Evolutionary conservation across 75 land plant species (phyloP), one percentile per base, ranked within the genome.

Genomic region (Gnetum montanum): DNA sequence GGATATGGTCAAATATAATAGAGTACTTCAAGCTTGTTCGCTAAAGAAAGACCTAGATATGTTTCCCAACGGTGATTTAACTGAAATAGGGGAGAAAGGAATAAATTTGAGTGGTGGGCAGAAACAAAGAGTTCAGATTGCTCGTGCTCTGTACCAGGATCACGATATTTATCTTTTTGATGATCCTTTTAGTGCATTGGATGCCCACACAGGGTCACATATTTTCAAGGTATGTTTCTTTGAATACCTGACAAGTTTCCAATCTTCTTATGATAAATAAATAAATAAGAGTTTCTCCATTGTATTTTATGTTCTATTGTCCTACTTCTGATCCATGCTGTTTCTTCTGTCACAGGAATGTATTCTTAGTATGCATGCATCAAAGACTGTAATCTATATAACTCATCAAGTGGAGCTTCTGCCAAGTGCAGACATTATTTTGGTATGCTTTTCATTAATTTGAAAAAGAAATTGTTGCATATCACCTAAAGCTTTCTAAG

Each of bases 151-250:
- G 4, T 81, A 81, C 46, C 76, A 81, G 40, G 80, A 76, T 54
- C 54, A 54, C 2, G 80, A 81, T 25, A 61, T 81, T 43, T 76
- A 74, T 59, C 64, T 81, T 19, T 71, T 81, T 61, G 80, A 81
- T 68, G 96, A 85, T 55, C 77, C 88, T 12, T 90, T 90, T 55
- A 85, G 96, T 68, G 96, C 90, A 27, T 77, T 90, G 27, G 96
- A 90, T 75, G 96, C 90, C 12, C 90, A 85, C 40, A 90, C 96
- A 6, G 90, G 86, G 16, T 49, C 84, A 1, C 70, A 73, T 33
- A 61, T 85, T 27, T 90, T 85, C 48, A 62, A 77, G 72, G 90
- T 77, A 60, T 25, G 10, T 41, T 25, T 33, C 19, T 10, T 11
- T 7, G n/a, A n/a, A n/a, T n/a, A n/a, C n/a, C n/a, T n/a, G n/a